Conservation (phyloP, 768 basidiomycete genomes). For the Phylloporus arenicola region DNA sequence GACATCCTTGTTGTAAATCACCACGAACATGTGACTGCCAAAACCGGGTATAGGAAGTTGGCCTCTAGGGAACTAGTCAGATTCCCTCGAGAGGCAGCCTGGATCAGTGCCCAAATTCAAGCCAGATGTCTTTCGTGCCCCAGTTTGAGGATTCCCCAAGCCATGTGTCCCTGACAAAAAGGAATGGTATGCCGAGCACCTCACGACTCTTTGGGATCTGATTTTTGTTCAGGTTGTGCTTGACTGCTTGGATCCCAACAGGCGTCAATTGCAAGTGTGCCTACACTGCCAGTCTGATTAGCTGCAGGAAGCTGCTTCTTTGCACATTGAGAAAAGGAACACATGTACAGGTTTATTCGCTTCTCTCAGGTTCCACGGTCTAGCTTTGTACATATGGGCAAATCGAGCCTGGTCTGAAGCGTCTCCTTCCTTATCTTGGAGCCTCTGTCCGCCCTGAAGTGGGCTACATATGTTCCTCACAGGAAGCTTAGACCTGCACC, state of each 20-base stretch:
- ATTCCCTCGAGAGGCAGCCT: background rate
- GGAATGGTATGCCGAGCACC: too few relatives aligned
- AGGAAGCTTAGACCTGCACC: background rate
- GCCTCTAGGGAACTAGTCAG: background rate
- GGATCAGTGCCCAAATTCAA: background rate
- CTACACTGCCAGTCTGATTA: background rate
- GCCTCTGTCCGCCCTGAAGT: background rate
- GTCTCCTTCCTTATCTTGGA: background rate
- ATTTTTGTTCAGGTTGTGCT: too few relatives aligned
- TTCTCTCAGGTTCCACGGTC: background rate
- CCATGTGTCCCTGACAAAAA: too few relatives aligned
- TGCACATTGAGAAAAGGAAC: background rate
- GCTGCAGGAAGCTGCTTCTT: background rate
- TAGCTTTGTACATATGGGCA: background rate
- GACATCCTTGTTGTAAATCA: background rate
- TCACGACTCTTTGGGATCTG: too few relatives aligned
- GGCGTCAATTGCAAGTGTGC: background rate
- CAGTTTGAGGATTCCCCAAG: background rate
- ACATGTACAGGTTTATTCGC: background rate
- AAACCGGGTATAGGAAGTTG: background rate
- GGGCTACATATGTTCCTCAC: background rate
- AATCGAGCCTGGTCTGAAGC: background rate
- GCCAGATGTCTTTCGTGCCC: background rate
- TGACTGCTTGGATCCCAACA: background rate
- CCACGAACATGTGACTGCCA: constrained; percentile 1